Evolutionary conservation across 129 eudicot species (phyloP), one percentile per base, ranked within the genome.

Genomic region (Scalesia atractyloides): DNA sequence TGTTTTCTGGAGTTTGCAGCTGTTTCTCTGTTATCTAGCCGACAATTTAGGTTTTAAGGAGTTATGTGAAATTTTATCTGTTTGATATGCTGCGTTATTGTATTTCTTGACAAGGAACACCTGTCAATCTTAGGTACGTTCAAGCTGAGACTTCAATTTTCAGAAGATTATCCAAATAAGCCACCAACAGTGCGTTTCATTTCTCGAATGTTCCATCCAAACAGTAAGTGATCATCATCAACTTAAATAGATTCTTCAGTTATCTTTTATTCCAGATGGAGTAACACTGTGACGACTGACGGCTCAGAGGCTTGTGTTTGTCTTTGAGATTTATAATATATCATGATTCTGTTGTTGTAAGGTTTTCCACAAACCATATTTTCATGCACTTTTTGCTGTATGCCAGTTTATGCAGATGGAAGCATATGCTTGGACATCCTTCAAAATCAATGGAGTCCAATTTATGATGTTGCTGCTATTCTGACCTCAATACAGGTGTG

Each of bases 391-490:
- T 44, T 52, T 52, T 70, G 82, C 37, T 24, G 54, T 78, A 30
- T 78, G 49, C 48, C 84, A 87, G 93, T 87, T 84, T 87, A 87
- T 87, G 93, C 93, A 5, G 93, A 87, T 70, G 93, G 93, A 80
- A 90, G 97, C 76, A 90, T 90, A 76, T 90, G 97, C 66, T 61
- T 90, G 86, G 97, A 90, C 74, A 90, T 90, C 68, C 89, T 90
- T 17, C 97, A 90, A 81, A 90, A 90, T 82, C 97, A 90, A 70
- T 90, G 97, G 97, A 91, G 97, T 62, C 97, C 97, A n/a, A 91
- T 91, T 63, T 91, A 91, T 80, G 97, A 91, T 82, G 95, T 87
- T 69, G 97, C 95, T 66, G 97, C 97, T 61, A 87, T 91, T 71
- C 87, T 91, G 71, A 91, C 95, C 74, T 91, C 97, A 44, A 84